A percentile compares a stretch with the other conserved stretches of the same genome.
These are phyloP conservation scores for Daedalea quercina DNA, from an alignment of 768 basidiomycete species.

Conservation along the genomic window DNA sequence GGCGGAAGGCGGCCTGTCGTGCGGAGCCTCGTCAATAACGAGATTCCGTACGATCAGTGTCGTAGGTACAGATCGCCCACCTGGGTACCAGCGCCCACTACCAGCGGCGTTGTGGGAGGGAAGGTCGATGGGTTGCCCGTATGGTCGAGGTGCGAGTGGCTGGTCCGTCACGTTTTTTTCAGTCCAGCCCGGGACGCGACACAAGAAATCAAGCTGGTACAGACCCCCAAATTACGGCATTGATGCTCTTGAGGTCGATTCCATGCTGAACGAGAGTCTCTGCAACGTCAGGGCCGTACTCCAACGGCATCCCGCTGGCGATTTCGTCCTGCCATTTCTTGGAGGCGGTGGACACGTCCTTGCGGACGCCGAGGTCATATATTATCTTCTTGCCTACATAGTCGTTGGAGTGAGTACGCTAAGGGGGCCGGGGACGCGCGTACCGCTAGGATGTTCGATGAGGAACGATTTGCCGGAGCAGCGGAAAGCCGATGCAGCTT, in stretches of 20 bases:
- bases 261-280: conserved; percentile 4
- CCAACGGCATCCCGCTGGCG: too few species aligned
- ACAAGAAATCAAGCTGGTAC: conserved; percentile 28
- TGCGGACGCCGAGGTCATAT: conserved; percentile 52
- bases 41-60: too few species aligned
- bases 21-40: too few species aligned
- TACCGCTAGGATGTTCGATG: too few species aligned
- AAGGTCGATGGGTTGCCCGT: conserved; percentile 42
- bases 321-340: too few species aligned
- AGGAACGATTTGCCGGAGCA: too few species aligned
- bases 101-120: conserved; percentile 37
- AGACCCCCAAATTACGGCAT: conserved; percentile 9
- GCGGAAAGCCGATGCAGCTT: too few species aligned
- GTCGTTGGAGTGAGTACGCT: too few species aligned
- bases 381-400: conserved; percentile 20
- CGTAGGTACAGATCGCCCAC: too few species aligned
- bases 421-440: too few species aligned
- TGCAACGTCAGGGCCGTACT: neutral
- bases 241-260: neutral
- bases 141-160: conserved; percentile 46
- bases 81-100: conserved; percentile 26
- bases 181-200: too few species aligned
- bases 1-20: conserved; percentile 26
- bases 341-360: conserved; percentile 21
- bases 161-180: conserved; percentile 33